Conservation (phyloP, 192 early-diverging fungal genomes). For the Backusella parvicylindrica region DNA sequence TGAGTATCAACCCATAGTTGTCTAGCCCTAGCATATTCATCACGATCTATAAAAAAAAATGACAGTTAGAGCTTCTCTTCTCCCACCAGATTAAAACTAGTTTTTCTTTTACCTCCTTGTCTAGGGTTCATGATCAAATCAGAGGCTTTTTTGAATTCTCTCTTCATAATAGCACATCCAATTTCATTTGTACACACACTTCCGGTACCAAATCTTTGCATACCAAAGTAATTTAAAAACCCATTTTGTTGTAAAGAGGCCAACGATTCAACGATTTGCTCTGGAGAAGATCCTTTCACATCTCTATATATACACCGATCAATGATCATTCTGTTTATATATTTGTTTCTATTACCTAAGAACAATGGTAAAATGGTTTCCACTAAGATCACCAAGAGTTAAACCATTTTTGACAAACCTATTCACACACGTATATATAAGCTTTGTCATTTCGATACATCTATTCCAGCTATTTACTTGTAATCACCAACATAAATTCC, state of each 20-base stretch:
- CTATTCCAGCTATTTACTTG: no score
- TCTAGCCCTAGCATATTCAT: constrained; percentile 62
- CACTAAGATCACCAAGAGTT: constrained; percentile 80
- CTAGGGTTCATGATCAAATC: constrained; percentile 84
- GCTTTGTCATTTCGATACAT: constrained; percentile 75
- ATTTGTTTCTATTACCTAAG: constrained; percentile 51
- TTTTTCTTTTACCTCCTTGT: constrained; percentile 47
- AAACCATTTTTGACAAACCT: constrained; percentile 61
- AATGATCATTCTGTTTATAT: not conserved
- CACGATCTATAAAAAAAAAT: constrained; percentile 48
- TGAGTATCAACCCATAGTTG: constrained; percentile 58
- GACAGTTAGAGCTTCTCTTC: not conserved
- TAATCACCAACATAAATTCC: constrained; percentile 77
- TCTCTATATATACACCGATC: constrained; percentile 28
- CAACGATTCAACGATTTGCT: constrained; percentile 54
- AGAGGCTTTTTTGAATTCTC: constrained; percentile 67
- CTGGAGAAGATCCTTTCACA: constrained; percentile 46
- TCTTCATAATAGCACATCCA: constrained; percentile 71
- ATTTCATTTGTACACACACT: constrained; percentile 76
- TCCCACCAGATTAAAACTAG: no score
- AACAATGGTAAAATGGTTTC: constrained; percentile 89
- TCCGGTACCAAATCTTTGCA: constrained; percentile 96
- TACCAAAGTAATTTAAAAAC: constrained; percentile 98
- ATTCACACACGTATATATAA: constrained; percentile 7
- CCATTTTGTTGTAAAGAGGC: constrained; percentile 66